Evolutionary conservation across 768 basidiomycete species (phyloP), one percentile per base, ranked within the genome.

Genomic region (Collybia sordida): DNA sequence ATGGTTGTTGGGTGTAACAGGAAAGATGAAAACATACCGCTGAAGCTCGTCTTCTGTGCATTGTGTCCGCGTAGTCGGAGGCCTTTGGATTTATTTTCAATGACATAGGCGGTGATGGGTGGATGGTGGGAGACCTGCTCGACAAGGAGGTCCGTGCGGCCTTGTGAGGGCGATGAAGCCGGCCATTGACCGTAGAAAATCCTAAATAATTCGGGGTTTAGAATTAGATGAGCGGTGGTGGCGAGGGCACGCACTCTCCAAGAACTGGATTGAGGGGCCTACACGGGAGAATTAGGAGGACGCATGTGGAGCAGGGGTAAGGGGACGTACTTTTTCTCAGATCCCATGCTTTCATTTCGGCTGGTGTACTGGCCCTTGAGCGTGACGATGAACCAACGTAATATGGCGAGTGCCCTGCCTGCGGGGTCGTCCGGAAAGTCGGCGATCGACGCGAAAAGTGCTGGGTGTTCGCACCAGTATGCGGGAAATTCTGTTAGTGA

Each of bases 121-220:
- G 90, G 88, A 63, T 99, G 96, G 63, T 99, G 96, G 18, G 96
- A 98, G 41, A 98, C 96, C 64, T 98, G 94, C 70, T 98, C 94
- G 3, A 95, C 93, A 35, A 89, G 81, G 24, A 98, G 79, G 35
- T 78, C 76, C 3, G 92, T 95, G 64, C 84, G 74, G n/a, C 93
- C 93, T 31, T 88, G 84, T 3, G 81, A 81, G 51, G 78, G 73
- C 18, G 52, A 37, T 19, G 53, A 50, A 4, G 51, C 83, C 2
- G 94, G 90, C 94, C 94, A 98, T 52, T 75, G 68, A 31, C 93
- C 94, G 53, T 92, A 94, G 69, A 98, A 98, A 22, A 90, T 72
- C 62, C 88, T 89, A 58, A 14, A 23, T 23, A 38, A 14, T 24
- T 14, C n/a, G 42, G 23, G 31, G 53, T 36, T 22, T 36, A 37